Base-by-base conservation (phyloP, 331 rosid genomes). In the Malus hybrid region DNA sequence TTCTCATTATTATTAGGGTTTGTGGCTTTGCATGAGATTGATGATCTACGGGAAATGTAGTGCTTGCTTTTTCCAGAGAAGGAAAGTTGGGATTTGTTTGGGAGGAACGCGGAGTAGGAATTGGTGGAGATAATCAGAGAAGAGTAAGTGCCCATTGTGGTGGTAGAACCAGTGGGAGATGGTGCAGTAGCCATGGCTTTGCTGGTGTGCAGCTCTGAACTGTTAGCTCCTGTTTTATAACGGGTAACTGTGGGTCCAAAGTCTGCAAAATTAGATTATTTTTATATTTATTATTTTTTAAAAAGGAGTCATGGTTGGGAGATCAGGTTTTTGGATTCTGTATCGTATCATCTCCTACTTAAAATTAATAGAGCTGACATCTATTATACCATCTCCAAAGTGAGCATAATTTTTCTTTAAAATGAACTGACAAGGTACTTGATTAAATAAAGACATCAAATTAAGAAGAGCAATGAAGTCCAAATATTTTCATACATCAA, bases 121-220 rank as follows among this genome's bases (percentile, higher is more conserved):
- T 22, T 63, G 55, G 50, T 10, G 61, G 79, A 4, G 78, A 74
- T 46, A 67, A 80, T 42, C 48, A 42, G 18, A 42, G 34, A 44
- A 29, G 72, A n/a, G 33, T 61, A 61, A 73, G 39, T 2, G 75
- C 22, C 16, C 60, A 39, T 15, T 56, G 60, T 4, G 67, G 78
- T 74, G 48, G 48, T 42, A 42, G 48, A 42, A 10, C 13, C 13
- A 42, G 48, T 42, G 48, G 48, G 50, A 56, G 79, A 12, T 12
- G 82, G 60, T 55, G 75, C 75, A 63, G 83, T 79, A 42, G 87
- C 82, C 94, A 87, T 42, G 22, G 68, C 22, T 1, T 72, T 57
- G 30, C 30, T 57, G 4, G 28, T 5, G 63, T 57, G 0, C 6
- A 57, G 6, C 14, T 3, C 63, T 10, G 1, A 57, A 57, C 30